Evolutionary conservation across 257 asterid species (phyloP), one percentile per base, ranked within the genome.

Genomic region (Craterostigma plantagineum): DNA sequence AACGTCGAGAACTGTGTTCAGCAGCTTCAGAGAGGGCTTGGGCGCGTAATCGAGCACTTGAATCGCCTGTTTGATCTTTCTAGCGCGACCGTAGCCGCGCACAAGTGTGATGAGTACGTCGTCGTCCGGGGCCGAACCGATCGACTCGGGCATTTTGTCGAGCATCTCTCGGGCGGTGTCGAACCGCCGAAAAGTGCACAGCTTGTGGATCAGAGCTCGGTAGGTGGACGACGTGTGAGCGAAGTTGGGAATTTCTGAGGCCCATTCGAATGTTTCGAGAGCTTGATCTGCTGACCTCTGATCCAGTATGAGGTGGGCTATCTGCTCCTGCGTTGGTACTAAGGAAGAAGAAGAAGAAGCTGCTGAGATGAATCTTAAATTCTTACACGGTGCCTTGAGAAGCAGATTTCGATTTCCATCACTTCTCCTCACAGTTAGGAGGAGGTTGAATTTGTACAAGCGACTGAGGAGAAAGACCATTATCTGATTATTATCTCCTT

Each of bases 251-350:
- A 83, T 55, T 16, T 56, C 52, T n/a, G 94, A 66, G 36, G 95
- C 95, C 94, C 95, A 83, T 65, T 73, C 71, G 76, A 83, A 90
- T 59, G 99, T 79, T 60, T 75, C 65, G 64, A 79, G 72, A 35
- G 84, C 91, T 73, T 70, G 64, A 15, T 43, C 37, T 16, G 73
- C 76, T 37, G 94, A 63, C 58, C 72, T 79, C 52, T 90, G 92
- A 42, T 79, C 95, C 16, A 79, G 56, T 48, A 79, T 67, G 58
- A 90, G 91, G 41, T 53, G 63, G 55, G 70, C 42, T 48, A 83
- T 73, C 64, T 79, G 87, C 45, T 75, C 57, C 54, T 70, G 65
- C 11, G 63, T 69, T 8, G 95, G 95, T 48, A 64, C 66, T 33
- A 68, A 77, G n/a, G 54, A 64, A 14, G 76, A 65, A 23, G 71